These are phyloP conservation scores for Pseudozyma flocculosa DNA, from an alignment of 1,284 basidiomycete genomes.

Conservation along the genomic window DNA sequence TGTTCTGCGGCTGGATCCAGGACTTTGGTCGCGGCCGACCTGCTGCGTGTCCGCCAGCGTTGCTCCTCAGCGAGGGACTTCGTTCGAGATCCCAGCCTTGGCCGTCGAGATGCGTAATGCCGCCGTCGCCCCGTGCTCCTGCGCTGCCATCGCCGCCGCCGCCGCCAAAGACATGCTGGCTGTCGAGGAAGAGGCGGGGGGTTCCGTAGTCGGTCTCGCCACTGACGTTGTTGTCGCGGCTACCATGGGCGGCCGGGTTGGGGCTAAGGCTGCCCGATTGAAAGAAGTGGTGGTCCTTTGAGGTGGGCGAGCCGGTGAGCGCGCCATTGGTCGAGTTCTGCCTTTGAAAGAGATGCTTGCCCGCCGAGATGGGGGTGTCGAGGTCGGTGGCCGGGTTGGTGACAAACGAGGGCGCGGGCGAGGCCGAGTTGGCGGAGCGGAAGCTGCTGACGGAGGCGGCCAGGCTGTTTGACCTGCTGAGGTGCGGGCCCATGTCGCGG, in stretches of 20 bases:
- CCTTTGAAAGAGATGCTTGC: not conserved
- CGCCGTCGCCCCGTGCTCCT: not conserved
- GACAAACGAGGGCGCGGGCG: conserved; percentile 9
- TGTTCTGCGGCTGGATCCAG: conserved; percentile 21
- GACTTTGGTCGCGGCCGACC: conserved; percentile 21
- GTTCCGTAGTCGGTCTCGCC: conserved; percentile 28
- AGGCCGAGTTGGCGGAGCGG: conserved; percentile 25
- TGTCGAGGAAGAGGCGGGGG: conserved; percentile 25
- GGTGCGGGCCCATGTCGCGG: conserved; percentile 5
- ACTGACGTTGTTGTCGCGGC: conserved; percentile 5
- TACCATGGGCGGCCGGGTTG: not conserved
- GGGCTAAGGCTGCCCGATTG: not conserved
- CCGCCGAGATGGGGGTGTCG: not conserved
- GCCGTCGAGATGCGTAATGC: not conserved
- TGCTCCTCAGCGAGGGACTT: conserved; percentile 1
- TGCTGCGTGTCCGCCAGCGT: conserved; percentile 1
- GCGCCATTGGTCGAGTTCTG: not conserved
- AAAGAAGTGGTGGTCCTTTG: too few relatives aligned
- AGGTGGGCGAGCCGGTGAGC: not conserved
- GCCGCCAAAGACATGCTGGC: conserved; percentile 21
- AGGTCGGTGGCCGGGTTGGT: not conserved
- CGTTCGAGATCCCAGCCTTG: conserved; percentile 2
- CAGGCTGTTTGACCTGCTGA: conserved; percentile 32
- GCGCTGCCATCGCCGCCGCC: not conserved
- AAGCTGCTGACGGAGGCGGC: conserved; percentile 24